Percentiles rank a stretch among this genome's conserved stretches.
These are phyloP conservation scores for Apophysomyces elegans DNA, from an alignment of 371 early-diverging fungal genomes.

Conservation along the genomic window DNA sequence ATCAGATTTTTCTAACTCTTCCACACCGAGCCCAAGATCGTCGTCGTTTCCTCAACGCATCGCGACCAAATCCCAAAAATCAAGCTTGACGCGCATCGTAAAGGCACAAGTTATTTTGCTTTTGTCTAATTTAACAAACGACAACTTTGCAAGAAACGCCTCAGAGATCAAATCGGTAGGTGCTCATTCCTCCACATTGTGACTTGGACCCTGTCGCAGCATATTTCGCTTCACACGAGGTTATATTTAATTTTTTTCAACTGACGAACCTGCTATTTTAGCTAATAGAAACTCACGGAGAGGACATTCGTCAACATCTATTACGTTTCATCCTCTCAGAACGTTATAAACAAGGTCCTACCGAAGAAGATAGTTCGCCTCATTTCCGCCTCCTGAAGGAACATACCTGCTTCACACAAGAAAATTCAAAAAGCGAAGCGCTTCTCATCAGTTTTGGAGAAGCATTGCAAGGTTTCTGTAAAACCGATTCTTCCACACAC, in stretches of 20 bases:
- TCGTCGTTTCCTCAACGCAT: constrained; percentile 22
- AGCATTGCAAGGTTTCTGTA: constrained; percentile 45
- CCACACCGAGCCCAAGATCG: constrained; percentile 31
- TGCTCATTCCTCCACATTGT: constrained; percentile 1
- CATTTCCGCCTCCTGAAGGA: constrained; percentile 55
- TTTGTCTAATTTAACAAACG: constrained; percentile 56
- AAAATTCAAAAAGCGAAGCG: constrained; percentile 35
- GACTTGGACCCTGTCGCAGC: constrained; percentile 4
- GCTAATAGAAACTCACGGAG: constrained; percentile 64
- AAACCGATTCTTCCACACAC: constrained; percentile 43
- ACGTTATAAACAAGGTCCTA: constrained; percentile 26
- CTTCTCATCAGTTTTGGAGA: constrained; percentile 51
- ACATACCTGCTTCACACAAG: constrained; percentile 32
- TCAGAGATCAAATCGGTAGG: constrained; percentile 61
- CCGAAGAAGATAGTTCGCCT: constrained; percentile 33
- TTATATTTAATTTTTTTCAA: constrained; percentile 10
- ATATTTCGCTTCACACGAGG: background rate
- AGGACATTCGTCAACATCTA: constrained; percentile 59
- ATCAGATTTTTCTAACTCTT: constrained; percentile 33
- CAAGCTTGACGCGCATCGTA: constrained; percentile 61
- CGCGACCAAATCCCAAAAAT: constrained; percentile 36
- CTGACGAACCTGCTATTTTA: constrained; percentile 19
- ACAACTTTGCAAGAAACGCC: constrained; percentile 53
- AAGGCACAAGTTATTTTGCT: constrained; percentile 68
- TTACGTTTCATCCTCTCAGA: constrained; percentile 57